A percentile compares a stretch with the other conserved stretches of the same genome.
Conservation (phyloP, 768 basidiomycete genomes). For the Lactarius pseudohatsudake region DNA sequence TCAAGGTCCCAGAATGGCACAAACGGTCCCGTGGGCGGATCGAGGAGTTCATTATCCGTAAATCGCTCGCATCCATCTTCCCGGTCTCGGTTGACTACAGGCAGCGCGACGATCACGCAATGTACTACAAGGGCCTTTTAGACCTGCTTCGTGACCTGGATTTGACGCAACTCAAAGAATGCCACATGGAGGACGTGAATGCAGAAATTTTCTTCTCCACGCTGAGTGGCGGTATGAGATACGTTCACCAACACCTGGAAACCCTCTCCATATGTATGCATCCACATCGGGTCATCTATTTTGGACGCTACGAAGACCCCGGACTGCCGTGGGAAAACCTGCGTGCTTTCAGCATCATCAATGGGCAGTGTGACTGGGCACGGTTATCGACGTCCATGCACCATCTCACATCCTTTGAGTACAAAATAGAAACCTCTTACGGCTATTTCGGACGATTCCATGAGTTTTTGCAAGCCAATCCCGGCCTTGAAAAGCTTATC, state of each 20-base stretch:
- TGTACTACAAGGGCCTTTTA: conserved; percentile 17
- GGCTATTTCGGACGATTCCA: conserved; percentile 15
- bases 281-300: background rate
- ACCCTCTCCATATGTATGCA: background rate
- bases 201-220: background rate
- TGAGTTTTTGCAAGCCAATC: conserved; percentile 30
- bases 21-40: conserved; percentile 54
- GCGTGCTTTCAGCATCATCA: conserved; percentile 3
- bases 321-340: conserved; percentile 10
- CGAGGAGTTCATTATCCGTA: conserved; percentile 14
- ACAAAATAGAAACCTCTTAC: conserved; percentile 2
- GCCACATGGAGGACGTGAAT: conserved; percentile 16
- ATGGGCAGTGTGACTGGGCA: conserved; percentile 6
- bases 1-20: conserved; percentile 59
- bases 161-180: conserved; percentile 7
- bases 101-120: conserved; percentile 19
- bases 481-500: conserved; percentile 29
- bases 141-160: conserved; percentile 9
- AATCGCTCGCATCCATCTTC: conserved; percentile 32
- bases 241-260: background rate
- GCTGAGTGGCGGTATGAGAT: background rate
- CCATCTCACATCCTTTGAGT: conserved; percentile 27
- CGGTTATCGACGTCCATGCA: background rate
- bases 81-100: background rate
- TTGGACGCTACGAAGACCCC: background rate